Evolutionary conservation across 768 basidiomycete genomes (phyloP).

Genomic region (Suillus luteus): DNA sequence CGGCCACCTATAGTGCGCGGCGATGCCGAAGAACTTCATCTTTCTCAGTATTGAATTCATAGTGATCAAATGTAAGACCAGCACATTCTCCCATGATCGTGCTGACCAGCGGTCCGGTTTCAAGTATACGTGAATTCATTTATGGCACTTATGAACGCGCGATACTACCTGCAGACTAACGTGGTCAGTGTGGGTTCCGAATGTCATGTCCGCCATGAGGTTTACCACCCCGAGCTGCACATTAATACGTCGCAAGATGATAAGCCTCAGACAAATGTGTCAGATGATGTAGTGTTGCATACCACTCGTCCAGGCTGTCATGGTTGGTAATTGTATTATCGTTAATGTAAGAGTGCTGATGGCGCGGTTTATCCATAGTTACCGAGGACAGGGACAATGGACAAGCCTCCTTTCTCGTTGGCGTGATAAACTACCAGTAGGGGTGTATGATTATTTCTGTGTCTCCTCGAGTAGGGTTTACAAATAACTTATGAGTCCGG

Average conservation of each 20-base stretch:
- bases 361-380: background rate
- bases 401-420: background rate
- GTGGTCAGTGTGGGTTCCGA: background rate
- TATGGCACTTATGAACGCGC: background rate
- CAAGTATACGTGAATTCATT: background rate
- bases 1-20: background rate
- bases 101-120: background rate
- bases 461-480: background rate
- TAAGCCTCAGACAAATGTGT: background rate
- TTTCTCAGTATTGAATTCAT: background rate
- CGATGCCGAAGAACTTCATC: background rate
- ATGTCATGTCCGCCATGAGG: background rate
- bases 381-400: background rate
- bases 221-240: background rate
- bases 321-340: background rate
- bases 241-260: background rate
- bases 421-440: background rate
- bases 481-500: background rate
- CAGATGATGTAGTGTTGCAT: background rate
- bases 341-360: background rate
- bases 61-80: background rate
- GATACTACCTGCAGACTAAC: background rate
- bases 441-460: background rate
- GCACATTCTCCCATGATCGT: background rate
- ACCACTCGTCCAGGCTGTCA: background rate